These are phyloP conservation scores for Rosa lucieae DNA, from an alignment of 306 rosid genomes.

Conservation along the genomic window DNA sequence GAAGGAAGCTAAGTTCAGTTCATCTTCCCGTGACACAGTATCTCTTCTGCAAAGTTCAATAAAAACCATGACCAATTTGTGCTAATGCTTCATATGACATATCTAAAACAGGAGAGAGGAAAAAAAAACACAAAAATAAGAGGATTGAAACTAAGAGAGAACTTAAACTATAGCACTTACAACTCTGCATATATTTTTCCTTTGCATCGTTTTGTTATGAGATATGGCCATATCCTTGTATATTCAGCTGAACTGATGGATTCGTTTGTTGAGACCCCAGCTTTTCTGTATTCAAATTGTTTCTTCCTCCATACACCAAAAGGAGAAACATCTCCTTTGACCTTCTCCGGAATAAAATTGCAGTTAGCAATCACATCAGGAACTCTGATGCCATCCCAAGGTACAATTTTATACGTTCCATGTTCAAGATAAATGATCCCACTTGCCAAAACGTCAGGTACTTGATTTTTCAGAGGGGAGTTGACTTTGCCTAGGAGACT, in stretches of 20 bases:
- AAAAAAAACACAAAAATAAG: not conserved
- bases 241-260: conserved; percentile 32
- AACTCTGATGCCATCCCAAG: conserved; percentile 81
- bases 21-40: conserved; percentile 56
- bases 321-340: conserved; percentile 44
- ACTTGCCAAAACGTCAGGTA: conserved; percentile 70
- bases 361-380: conserved; percentile 62
- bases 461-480: conserved; percentile 62
- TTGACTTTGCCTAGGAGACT: conserved; percentile 53
- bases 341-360: conserved; percentile 45
- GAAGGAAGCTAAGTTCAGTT: conserved; percentile 71
- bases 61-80: conserved; percentile 21
- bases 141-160: conserved; percentile 14
- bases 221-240: conserved; percentile 78
- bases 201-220: conserved; percentile 68
- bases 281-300: conserved; percentile 59
- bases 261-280: conserved; percentile 40
- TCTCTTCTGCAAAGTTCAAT: conserved; percentile 69
- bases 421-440: conserved; percentile 77
- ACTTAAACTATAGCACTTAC: conserved; percentile 48
- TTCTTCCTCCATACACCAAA: conserved; percentile 84
- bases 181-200: conserved; percentile 83
- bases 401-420: conserved; percentile 54
- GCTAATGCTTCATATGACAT: conserved; percentile 10
- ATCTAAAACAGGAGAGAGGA: conserved; percentile 1